These are phyloP conservation scores for Baudoinia panamericana DNA, from an alignment of 495 filamentous ascomycete species.

Conservation along the genomic window DNA sequence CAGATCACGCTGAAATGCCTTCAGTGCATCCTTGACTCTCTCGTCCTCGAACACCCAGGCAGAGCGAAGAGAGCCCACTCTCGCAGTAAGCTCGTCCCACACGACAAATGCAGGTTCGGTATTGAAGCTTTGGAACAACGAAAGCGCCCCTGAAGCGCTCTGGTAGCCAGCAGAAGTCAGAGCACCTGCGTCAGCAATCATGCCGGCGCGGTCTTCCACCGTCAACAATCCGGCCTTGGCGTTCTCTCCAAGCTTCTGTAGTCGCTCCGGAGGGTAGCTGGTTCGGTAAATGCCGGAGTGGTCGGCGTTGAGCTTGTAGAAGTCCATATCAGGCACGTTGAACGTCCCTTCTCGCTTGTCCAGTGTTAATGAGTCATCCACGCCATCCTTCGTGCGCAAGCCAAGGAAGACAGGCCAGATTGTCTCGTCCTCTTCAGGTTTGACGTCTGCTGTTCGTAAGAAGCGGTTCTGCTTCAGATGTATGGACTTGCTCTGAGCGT, in stretches of 20 bases:
- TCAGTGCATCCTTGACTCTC: constrained; percentile 57
- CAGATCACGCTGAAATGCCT: constrained; percentile 66
- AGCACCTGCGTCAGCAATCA: constrained; percentile 91
- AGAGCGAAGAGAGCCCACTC: constrained; percentile 58
- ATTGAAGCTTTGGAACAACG: constrained; percentile 71
- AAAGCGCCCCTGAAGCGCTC: constrained; percentile 78
- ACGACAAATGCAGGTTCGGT: constrained; percentile 81
- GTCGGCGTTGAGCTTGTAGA: constrained; percentile 70
- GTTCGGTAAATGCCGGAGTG: constrained; percentile 65
- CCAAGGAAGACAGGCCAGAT: constrained; percentile 61
- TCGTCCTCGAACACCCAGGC: constrained; percentile 84
- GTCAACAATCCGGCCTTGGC: constrained; percentile 74
- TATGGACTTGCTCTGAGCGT: constrained; percentile 44
- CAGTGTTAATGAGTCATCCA: constrained; percentile 51
- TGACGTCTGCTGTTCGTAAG: constrained; percentile 62
- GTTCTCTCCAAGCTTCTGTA: constrained; percentile 63
- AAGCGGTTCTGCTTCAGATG: constrained; percentile 64
- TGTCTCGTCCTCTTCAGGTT: constrained; percentile 68
- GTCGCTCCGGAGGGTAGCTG: constrained; percentile 51
- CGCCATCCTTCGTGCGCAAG: constrained; percentile 51
- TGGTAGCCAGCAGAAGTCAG: constrained; percentile 84
- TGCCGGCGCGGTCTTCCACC: constrained; percentile 87
- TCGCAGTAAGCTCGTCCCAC: constrained; percentile 78
- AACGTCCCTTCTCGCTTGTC: constrained; percentile 62
- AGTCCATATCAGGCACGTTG: constrained; percentile 48